Base-by-base conservation (phyloP, 1,284 basidiomycete species). In the Sanghuangporus sanghuang region DNA sequence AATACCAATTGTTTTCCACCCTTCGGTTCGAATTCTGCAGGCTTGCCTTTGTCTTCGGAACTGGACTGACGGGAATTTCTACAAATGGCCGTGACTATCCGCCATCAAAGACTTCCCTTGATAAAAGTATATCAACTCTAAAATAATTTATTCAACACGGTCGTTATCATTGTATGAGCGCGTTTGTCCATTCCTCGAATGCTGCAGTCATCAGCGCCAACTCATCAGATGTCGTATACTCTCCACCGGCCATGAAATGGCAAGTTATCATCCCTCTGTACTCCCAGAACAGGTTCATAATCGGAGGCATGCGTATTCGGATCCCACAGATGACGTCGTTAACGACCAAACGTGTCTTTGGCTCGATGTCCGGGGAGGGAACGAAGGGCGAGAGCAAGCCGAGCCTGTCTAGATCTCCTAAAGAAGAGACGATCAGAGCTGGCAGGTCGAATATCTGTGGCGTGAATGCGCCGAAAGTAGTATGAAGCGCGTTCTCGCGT, bases 391-490 rank as follows among this genome's bases (percentile, higher is more conserved):
- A 35, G 35, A 67, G 62, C 11, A 66, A 11, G 2, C 48, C 44
- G 21, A 67, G 62, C 8, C 65, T 53, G 7, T 59, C 62, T n/a
- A 66, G 39, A 52, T 66, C 67, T n/a, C 67, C 67, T 18, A 67
- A 56, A 42, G 67, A 67, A 18, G 67, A 67, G 23, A 64, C 53
- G 18, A 64, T 56, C 38, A 66, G 35, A 14, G 56, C 9, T 9
- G 63, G 62, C 27, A 59, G 12, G 16, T 66, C 38, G 48, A 64
- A 44, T 14, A 64, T 53, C 27, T 62, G 27, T 4, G 64, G 60
- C n/a, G 32, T 36, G 55, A 62, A 62, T 3, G 54, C n/a, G 1
- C 38, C 27, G 53, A 54, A 36, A 35, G 53, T 9, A 21, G 18
- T 14, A n/a, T 54, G 53, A 16, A 38, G 44, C 32, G 54, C 61